Evolutionary conservation across 2,329 filamentous ascomycete species (phyloP).

Genomic region (Venturiaceae sp.): DNA sequence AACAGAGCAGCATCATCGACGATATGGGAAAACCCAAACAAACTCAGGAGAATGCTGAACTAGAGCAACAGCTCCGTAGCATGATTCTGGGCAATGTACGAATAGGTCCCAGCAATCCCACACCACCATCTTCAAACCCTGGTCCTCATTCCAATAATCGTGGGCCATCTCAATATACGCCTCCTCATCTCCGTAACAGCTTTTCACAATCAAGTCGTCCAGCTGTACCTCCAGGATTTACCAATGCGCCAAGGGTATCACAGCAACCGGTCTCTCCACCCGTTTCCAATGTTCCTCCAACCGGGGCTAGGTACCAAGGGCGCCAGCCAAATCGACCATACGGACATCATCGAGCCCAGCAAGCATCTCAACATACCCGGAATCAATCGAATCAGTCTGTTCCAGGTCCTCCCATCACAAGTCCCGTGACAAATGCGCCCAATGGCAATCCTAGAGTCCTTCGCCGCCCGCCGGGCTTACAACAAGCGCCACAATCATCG

Average conservation of each 20-base stretch:
- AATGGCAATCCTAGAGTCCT: background rate
- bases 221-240: background rate
- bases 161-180: background rate
- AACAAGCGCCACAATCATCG: background rate
- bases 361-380: background rate
- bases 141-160: background rate
- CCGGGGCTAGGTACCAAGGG: background rate
- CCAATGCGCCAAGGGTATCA: background rate
- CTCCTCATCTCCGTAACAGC: slow-evolving; percentile 3
- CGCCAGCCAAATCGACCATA: background rate
- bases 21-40: slow-evolving; percentile 3
- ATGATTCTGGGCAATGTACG: slow-evolving; percentile 49
- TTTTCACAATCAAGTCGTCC: background rate
- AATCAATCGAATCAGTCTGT: background rate
- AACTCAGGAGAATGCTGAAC: slow-evolving; percentile 9
- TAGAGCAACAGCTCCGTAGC: slow-evolving; percentile 49
- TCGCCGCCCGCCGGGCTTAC: background rate
- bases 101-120: slow-evolving; percentile 13
- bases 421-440: background rate
- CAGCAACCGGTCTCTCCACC: background rate
- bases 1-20: background rate
- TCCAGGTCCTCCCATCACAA: background rate
- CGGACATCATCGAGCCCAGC: background rate
- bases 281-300: background rate
- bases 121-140: background rate